Base-by-base conservation (phyloP, 768 basidiomycete species). In the Boletus tylopilopsis region DNA sequence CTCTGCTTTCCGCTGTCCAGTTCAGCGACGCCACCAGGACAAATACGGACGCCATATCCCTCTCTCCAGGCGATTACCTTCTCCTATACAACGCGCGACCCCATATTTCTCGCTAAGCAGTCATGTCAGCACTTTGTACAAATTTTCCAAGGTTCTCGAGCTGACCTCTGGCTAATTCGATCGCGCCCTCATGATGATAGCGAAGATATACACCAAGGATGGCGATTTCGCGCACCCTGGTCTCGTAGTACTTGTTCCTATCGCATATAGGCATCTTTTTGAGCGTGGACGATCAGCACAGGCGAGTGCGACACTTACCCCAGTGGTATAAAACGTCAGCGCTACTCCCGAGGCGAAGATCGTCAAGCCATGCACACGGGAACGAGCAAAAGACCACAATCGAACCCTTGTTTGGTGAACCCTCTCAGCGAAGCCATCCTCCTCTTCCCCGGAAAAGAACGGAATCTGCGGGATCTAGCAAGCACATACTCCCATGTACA, bases 61-160 rank as follows among this genome's bases (percentile, higher is more conserved):
- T 87, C 61, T 87, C 90, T 1, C 92, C 90, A 0, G 61, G 76
- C n/a, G 90, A 93, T 60, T 94, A 93, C 61, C 73, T 90, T 0
- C 79, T 94, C 23, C 91, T 90, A 65, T 95, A 94, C 71, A 94
- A 63, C 85, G 94, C 22, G 94, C 91, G 0, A 97, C 94, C 0
- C 90, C 92, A 1, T 89, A 92, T 67, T 79, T 87, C 58, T 90
- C 89, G 2, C 70, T 89, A 11, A 84, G 82, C 24, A 76, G 88
- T 30, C 86, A 94, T 59, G 52, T 71, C 12, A 72, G 76, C 16
- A 94, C 94, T 2, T 71, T 95, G 1, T 84, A 91, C 11, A 93
- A 95, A 64, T 92, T 94, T 56, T 83, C 90, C 60, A 80, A 83
- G 60, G 93, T 95, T 45, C 76, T 95, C 15, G 72, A 77, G 11